Evolutionary conservation across 1,139 yeast genomes (phyloP), one percentile per base, ranked within the genome.

Genomic region (Yamadazyma diospyri): DNA sequence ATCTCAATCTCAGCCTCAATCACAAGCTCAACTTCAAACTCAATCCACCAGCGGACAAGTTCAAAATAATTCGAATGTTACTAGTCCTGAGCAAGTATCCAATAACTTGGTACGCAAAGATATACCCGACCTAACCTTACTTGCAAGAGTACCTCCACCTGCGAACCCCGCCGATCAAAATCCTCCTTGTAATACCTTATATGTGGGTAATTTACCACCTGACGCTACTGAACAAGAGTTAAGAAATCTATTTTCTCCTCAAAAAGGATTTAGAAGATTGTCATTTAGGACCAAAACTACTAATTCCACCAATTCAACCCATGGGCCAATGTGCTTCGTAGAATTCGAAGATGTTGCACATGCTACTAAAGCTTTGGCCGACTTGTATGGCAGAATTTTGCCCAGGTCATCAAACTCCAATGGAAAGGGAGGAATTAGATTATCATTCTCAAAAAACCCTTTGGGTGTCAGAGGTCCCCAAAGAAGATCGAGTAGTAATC

Each of bases 141-240:
- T 83, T 30, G 87, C 89, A 0, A 62, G 86, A 41, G 87, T 89
- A 16, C 89, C 96, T 23, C 96, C 97, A 1, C 97, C 97, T 4
- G 96, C 96, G 2, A 92, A 92, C 50, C 98, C 98, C 1, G 98
- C 98, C 3, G 98, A 92, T 59, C 98, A 92, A 61, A 92, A 92
- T 52, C 98, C 98, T 7, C 98, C 98, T 6, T 92, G 98, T 64
- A 92, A 92, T 57, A 92, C 98, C 0, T 68, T 92, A 37, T 92
- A 92, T 50, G 98, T 92, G 33, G 98, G 98, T 15, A 92, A 92
- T 55, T 71, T 92, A 48, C 98, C 98, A 3, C 96, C 96, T 8
- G 97, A 92, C 64, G 95, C 97, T 3, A 81, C 95, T 3, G 98
- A 92, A 55, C 85, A 84, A 39, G 98, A 92, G 58, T 73, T 92